These are phyloP conservation scores for Geotrichum phurueaensis DNA, from an alignment of 1,139 yeast species.

Conservation along the genomic window DNA sequence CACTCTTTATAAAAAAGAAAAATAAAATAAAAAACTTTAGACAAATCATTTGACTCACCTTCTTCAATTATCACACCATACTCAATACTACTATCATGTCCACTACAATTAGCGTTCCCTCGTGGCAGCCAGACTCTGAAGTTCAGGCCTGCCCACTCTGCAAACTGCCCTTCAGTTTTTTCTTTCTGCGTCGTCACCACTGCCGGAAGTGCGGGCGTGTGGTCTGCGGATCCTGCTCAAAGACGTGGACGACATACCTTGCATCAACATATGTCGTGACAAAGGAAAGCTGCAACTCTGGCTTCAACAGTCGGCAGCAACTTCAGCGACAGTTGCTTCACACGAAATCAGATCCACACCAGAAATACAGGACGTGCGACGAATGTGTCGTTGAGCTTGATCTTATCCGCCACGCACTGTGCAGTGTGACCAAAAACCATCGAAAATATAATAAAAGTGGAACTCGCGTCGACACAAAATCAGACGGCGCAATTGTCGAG, in stretches of 20 bases:
- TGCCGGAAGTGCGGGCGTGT: conserved; percentile 81
- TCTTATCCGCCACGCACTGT: conserved; percentile 37
- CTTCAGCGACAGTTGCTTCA: conserved; percentile 35
- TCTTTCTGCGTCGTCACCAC: conserved; percentile 86
- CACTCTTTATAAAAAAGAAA: neutral
- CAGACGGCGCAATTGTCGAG: conserved; percentile 11
- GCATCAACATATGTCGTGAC: conserved; percentile 47
- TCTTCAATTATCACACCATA: too few species aligned
- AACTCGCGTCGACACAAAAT: conserved; percentile 1
- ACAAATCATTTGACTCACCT: too few species aligned
- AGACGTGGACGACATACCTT: conserved; percentile 41
- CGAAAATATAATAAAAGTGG: neutral
- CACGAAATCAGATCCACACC: conserved; percentile 42
- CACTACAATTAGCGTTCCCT: conserved; percentile 38
- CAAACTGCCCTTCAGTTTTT: conserved; percentile 49
- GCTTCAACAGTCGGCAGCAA: neutral
- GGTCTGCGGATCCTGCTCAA: conserved; percentile 64
- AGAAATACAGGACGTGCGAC: conserved; percentile 64
- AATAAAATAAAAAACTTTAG: too few species aligned
- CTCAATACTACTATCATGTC: conserved; percentile 1
- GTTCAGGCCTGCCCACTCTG: conserved; percentile 62
- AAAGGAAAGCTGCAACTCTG: neutral
- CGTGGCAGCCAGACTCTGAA: conserved; percentile 77
- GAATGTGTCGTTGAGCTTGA: conserved; percentile 58
- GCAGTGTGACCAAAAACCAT: neutral